Evolutionary conservation across 768 basidiomycete genomes (phyloP), one percentile per base, ranked within the genome.

Genomic region (Saitozyma sp.): DNA sequence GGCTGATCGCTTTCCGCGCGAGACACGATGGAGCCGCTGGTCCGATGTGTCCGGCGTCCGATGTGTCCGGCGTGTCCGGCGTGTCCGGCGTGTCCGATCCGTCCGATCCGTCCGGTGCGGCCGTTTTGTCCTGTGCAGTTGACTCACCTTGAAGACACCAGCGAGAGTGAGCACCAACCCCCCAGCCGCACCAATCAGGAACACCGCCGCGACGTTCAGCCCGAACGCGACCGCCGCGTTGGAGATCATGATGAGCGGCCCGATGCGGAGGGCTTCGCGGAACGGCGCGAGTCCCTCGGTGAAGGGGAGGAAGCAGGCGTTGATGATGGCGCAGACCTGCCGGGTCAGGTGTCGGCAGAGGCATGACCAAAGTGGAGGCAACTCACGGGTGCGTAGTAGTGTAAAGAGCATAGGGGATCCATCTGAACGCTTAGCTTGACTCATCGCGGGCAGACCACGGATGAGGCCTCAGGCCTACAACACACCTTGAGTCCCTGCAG

Each of bases 341-440:
- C 42, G 10, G 58, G 53, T 62, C 14, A 53, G 46, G 14, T 49
- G n/a, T 16, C 38, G 8, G n/a, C n/a, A n/a, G 40, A 46, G 45
- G 11, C 45, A 46, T 46, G 45, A 46, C 45, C n/a, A 29, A 29
- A 29, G 29, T 29, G 29, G 29, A 29, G 29, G 29, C 45, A 46
- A 56, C 67, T 9, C 29, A 79, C 91, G 13, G 93, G 93, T 9
- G 94, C 93, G 76, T 93, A 96, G 82, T 95, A 97, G 82, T 98
- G 91, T 56, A 98, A 80, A 7, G 93, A 96, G 19, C 92, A 90
- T 7, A 97, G 85, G 0, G 95, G 95, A 75, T 96, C 92, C 94
- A 98, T 97, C 82, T 75, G 50, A 1, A 38, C 8, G 14, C 20
- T 56, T 10, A 38, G 51, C n/a, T 29, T 9, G 16, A 11, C 19